A percentile compares a stretch with the other conserved stretches of the same genome.
These are phyloP conservation scores for Isabelozyma pseudorhagii DNA, from an alignment of 805 yeast genomes.

Conservation along the genomic window DNA sequence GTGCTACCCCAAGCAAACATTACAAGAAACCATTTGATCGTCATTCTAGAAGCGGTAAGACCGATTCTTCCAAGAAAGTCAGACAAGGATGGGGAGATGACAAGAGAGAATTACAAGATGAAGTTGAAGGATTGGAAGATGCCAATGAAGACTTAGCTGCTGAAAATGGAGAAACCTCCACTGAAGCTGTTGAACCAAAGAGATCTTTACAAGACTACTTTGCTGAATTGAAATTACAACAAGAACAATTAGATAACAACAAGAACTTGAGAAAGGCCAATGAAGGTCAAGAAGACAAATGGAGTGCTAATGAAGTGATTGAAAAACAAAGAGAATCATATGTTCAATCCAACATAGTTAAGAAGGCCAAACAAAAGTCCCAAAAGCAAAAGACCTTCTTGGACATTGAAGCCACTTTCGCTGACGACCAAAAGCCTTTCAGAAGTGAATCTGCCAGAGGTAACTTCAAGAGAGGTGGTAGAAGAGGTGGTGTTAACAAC, in stretches of 20 bases:
- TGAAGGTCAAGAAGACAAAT: slow-evolving; percentile 55
- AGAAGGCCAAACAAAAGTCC: slow-evolving; percentile 69
- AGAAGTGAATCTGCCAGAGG: slow-evolving; percentile 25
- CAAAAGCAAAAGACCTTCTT: slow-evolving; percentile 78
- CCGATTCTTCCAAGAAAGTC: slow-evolving; percentile 81
- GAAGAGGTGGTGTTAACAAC: slow-evolving; percentile 27
- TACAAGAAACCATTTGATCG: slow-evolving; percentile 72
- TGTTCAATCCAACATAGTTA: slow-evolving; percentile 58
- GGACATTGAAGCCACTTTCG: slow-evolving; percentile 70
- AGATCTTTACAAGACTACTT: slow-evolving; percentile 87
- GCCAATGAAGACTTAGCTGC: slow-evolving; percentile 48
- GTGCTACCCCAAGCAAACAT: slow-evolving; percentile 50
- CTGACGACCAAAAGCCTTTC: slow-evolving; percentile 50
- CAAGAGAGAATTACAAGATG: slow-evolving; percentile 63
- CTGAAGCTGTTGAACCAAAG: slow-evolving; percentile 41
- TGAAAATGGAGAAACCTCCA: slow-evolving; percentile 44
- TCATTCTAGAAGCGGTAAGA: slow-evolving; percentile 78
- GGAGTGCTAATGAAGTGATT: slow-evolving; percentile 53
- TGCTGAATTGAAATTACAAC: slow-evolving; percentile 55
- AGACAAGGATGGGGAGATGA: slow-evolving; percentile 87
- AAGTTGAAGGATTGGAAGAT: slow-evolving; percentile 43
- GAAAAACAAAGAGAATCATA: slow-evolving; percentile 63
- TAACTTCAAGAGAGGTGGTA: slow-evolving; percentile 26
- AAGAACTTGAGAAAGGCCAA: slow-evolving; percentile 48
- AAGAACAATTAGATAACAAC: slow-evolving; percentile 35